phyloP scores from a whole-genome alignment of 1,284 basidiomycete genomes.

The Boletus subluridellus region DNA sequence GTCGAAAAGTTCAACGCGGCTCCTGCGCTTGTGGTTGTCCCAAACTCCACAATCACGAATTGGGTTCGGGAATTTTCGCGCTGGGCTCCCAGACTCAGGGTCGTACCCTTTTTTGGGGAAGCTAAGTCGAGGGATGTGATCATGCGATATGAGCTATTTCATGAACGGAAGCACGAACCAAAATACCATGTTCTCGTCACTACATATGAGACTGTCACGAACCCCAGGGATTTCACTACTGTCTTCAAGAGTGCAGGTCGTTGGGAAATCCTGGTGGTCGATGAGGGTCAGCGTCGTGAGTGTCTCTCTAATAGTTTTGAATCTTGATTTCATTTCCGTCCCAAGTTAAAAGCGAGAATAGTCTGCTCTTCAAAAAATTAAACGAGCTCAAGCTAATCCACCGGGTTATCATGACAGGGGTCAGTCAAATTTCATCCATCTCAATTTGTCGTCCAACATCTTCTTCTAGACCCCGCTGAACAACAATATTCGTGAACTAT shows the following conservation, averaged over 20 bases:
- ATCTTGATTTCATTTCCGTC: slow-evolving; percentile 5
- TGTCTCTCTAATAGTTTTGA: slow-evolving; percentile 12
- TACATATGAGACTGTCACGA: slow-evolving; percentile 80
- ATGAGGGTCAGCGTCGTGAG: slow-evolving; percentile 90
- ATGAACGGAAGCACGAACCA: slow-evolving; percentile 50
- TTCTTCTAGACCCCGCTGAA: slow-evolving; percentile 81
- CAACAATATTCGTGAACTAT: slow-evolving; percentile 92
- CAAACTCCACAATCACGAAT: slow-evolving; percentile 90
- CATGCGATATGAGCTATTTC: slow-evolving; percentile 78
- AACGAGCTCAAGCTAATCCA: slow-evolving; percentile 78
- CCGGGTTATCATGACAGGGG: slow-evolving; percentile 89
- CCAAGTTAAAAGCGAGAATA: slow-evolving; percentile 77
- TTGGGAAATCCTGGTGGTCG: slow-evolving; percentile 91
- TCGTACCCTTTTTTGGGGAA: slow-evolving; percentile 82
- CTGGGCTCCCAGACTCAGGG: slow-evolving; percentile 82
- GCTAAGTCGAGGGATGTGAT: slow-evolving; percentile 77
- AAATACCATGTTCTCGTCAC: slow-evolving; percentile 86
- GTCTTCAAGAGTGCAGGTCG: slow-evolving; percentile 80
- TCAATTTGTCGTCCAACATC: not conserved
- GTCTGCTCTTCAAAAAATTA: slow-evolving; percentile 79
- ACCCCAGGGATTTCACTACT: slow-evolving; percentile 59
- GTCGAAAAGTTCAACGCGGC: slow-evolving; percentile 56
- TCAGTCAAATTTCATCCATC: slow-evolving; percentile 32
- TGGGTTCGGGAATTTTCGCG: slow-evolving; percentile 86
- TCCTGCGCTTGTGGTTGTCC: slow-evolving; percentile 88